Conservation (phyloP, 192 early-diverging fungal species). For the Podila horticola region DNA sequence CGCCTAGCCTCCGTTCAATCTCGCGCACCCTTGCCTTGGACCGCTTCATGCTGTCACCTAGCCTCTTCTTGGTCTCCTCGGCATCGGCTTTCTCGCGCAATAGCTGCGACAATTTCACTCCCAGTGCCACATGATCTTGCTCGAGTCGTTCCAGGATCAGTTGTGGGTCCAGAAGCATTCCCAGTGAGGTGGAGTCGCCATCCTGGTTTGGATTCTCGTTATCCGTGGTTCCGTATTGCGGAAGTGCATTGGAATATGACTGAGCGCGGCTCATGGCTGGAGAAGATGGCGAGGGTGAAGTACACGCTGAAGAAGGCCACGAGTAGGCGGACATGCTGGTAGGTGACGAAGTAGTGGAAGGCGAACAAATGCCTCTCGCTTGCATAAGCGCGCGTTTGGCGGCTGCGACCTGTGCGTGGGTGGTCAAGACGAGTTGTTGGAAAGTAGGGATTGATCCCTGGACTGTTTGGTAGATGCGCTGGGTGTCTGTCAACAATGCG, state of each 20-base stretch:
- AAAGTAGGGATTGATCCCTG: background rate
- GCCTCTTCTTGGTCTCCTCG: background rate
- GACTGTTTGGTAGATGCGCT: background rate
- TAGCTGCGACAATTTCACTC: background rate
- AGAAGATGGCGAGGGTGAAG: background rate
- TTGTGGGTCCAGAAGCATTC: background rate
- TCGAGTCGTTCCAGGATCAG: background rate
- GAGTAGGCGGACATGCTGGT: background rate
- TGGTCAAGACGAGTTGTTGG: background rate
- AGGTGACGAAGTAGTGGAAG: background rate
- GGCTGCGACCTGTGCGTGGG: background rate
- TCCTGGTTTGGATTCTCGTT: background rate
- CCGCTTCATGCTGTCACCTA: background rate
- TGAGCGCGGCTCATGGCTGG: background rate
- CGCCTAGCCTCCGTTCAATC: background rate
- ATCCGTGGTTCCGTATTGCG: background rate
- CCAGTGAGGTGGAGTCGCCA: background rate
- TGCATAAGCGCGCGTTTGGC: background rate
- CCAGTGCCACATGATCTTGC: background rate
- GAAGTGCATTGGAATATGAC: background rate
- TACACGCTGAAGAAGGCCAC: background rate
- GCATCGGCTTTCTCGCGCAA: background rate
- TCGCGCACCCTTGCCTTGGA: background rate
- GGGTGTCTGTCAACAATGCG: background rate
- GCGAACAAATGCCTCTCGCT: background rate